A percentile compares a stretch with the other conserved stretches of the same genome.
Evolutionary conservation across 495 filamentous ascomycete species (phyloP).

Genomic region (Evernia prunastri): DNA sequence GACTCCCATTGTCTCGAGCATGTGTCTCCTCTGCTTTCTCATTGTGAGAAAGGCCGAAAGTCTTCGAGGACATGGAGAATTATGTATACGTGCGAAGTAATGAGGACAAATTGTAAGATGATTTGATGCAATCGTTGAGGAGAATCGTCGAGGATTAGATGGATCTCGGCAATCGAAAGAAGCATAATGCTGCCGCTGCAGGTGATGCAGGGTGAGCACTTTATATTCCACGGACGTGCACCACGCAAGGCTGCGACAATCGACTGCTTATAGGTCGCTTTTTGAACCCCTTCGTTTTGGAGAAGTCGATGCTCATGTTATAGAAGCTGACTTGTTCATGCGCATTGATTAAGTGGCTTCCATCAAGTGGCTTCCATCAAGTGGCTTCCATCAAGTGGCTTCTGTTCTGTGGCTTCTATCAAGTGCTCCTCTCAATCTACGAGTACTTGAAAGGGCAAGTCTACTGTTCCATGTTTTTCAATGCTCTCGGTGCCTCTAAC

Average conservation of each 20-base stretch:
- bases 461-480: not conserved
- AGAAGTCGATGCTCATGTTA: too few relatives aligned
- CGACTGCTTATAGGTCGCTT: not conserved
- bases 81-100: not conserved
- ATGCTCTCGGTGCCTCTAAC: not conserved
- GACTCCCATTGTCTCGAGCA: too few relatives aligned
- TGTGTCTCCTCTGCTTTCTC: not conserved
- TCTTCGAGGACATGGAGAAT: not conserved
- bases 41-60: not conserved
- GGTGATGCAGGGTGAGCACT: constrained; percentile 4
- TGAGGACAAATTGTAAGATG: not conserved
- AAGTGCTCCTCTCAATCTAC: not conserved
- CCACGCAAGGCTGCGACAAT: not conserved
- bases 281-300: too few relatives aligned
- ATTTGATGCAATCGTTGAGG: not conserved
- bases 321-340: too few relatives aligned
- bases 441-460: not conserved
- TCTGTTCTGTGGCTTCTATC: too few relatives aligned
- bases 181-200: constrained; percentile 4
- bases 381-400: too few relatives aligned
- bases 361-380: too few relatives aligned
- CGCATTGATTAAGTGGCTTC: too few relatives aligned
- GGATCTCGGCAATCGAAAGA: not conserved
- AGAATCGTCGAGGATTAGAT: not conserved
- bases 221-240: not conserved